A percentile compares a stretch with the other conserved stretches of the same genome.
Evolutionary conservation across 345 rosid species (phyloP).

Genomic region (Geranium rotundifolium): DNA sequence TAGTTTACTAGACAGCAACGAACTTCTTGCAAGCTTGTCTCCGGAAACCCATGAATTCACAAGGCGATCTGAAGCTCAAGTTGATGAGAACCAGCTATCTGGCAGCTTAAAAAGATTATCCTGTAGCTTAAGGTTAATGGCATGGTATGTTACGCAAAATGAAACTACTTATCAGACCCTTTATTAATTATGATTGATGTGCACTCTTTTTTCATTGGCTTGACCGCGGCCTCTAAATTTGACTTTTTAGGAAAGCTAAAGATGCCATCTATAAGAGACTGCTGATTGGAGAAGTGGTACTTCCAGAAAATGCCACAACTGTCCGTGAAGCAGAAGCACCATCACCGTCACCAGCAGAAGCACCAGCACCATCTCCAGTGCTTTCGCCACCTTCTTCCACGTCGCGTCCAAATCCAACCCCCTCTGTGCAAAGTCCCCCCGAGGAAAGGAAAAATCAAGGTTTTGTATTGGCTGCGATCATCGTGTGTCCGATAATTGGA

Average conservation of each 20-base stretch:
- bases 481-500: slow-evolving; percentile 27
- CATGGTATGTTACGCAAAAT: slow-evolving; percentile 16
- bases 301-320: not conserved
- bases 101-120: slow-evolving; percentile 15
- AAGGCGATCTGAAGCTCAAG: slow-evolving; percentile 36
- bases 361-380: slow-evolving; percentile 2
- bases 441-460: slow-evolving; percentile 1
- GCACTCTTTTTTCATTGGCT: not conserved
- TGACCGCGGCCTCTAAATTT: not conserved
- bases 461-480: slow-evolving; percentile 11
- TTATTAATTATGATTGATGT: too few relatives aligned
- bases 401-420: not conserved
- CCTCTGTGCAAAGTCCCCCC: not conserved
- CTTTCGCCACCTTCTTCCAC: slow-evolving; percentile 13
- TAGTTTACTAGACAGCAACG: slow-evolving; percentile 56
- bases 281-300: slow-evolving; percentile 9
- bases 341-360: not conserved
- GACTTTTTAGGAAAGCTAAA: slow-evolving; percentile 9
- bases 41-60: slow-evolving; percentile 28
- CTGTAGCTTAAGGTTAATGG: slow-evolving; percentile 10
- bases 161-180: not conserved
- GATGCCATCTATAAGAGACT: slow-evolving; percentile 26
- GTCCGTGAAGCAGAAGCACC: not conserved
- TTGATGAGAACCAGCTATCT: slow-evolving; percentile 27
- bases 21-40: slow-evolving; percentile 27